Percentiles rank a stretch among this genome's conserved stretches.
These are phyloP conservation scores for Solanum aculeatissimum DNA, from an alignment of 305 asterid species.

Conservation along the genomic window DNA sequence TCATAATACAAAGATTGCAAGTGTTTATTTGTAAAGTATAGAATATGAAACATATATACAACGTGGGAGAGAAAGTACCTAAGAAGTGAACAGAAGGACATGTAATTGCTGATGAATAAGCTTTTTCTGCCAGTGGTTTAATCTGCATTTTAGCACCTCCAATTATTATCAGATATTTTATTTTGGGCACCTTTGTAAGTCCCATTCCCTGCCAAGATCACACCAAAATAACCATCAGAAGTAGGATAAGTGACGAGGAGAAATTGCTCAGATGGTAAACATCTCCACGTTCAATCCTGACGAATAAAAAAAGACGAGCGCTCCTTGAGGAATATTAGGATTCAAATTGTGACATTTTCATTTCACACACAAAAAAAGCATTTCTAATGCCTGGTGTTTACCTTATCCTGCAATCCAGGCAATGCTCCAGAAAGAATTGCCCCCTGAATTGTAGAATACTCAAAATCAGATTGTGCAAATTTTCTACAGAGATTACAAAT, in stretches of 20 bases:
- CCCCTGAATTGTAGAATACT: conserved; percentile 40
- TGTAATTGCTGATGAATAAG: conserved; percentile 47
- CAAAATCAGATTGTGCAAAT: background rate
- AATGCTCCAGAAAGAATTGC: conserved; percentile 78
- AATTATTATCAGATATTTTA: conserved; percentile 56
- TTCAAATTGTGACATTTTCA: background rate
- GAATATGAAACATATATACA: background rate
- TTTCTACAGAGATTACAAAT: background rate
- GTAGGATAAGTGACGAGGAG: background rate
- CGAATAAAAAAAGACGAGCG: background rate
- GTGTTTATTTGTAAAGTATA: background rate
- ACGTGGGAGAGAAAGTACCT: conserved; percentile 27
- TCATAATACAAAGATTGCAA: background rate
- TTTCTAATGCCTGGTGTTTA: background rate
- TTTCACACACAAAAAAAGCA: too few species aligned
- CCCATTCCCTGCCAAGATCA: conserved; percentile 54
- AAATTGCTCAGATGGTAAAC: background rate
- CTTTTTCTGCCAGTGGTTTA: conserved; percentile 42
- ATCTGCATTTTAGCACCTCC: conserved; percentile 68
- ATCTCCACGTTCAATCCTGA: background rate
- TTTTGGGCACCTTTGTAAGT: conserved; percentile 62
- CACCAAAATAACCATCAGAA: background rate
- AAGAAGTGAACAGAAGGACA: conserved; percentile 86
- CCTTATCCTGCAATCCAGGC: conserved; percentile 78
- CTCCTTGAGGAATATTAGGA: background rate